Percentiles rank a stretch among this genome's conserved stretches.
These are phyloP conservation scores for Leccinum pachyderme DNA, from an alignment of 1,284 basidiomycete genomes.

Conservation along the genomic window DNA sequence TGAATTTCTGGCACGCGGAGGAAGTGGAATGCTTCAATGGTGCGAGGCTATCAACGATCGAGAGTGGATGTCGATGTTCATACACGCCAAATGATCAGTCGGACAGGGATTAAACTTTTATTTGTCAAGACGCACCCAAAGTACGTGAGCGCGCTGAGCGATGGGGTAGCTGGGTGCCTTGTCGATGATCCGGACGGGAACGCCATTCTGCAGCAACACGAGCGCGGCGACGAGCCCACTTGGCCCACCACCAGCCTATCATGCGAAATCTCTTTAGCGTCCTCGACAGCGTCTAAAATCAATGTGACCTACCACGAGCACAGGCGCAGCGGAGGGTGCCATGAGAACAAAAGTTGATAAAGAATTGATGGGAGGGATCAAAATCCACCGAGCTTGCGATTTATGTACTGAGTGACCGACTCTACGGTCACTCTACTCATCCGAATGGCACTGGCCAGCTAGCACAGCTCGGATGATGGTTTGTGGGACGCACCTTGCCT, in stretches of 20 bases:
- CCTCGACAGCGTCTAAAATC: neutral
- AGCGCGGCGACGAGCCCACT: conserved; percentile 48
- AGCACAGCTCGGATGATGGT: too few species aligned
- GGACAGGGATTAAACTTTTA: neutral
- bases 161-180: conserved; percentile 24
- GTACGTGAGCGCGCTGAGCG: conserved; percentile 30
- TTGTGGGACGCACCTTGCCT: too few species aligned
- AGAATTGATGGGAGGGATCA: neutral
- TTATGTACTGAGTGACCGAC: too few species aligned
- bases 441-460: too few species aligned
- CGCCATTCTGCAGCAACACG: conserved; percentile 41
- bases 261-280: neutral
- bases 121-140: conserved; percentile 22
- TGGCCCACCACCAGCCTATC: conserved; percentile 49
- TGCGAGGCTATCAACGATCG: conserved; percentile 26
- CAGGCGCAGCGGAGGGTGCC: conserved; percentile 12
- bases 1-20: conserved; percentile 24
- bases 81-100: neutral
- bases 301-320: conserved; percentile 22
- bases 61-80: neutral
- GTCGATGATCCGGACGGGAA: conserved; percentile 39
- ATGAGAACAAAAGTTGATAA: conserved; percentile 1
- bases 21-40: conserved; percentile 32
- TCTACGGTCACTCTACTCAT: too few species aligned
- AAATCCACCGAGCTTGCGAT: neutral